Evolutionary conservation across 805 yeast genomes (phyloP), one percentile per base, ranked within the genome.

Genomic region (Vanderwaltozyma verrucispora): DNA sequence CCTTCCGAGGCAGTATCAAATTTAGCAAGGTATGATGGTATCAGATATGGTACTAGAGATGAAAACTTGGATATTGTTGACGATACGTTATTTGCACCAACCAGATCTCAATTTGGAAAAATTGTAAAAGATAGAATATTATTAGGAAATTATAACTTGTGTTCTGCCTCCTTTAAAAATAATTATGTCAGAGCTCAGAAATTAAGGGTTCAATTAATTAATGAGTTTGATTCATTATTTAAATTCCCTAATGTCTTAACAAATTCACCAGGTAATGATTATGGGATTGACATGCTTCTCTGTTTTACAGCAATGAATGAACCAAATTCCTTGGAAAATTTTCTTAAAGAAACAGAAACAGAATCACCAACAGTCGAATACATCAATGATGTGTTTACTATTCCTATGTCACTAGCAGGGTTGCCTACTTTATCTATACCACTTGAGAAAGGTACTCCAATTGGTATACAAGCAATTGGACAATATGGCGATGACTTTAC

Each of bases 1-100:
- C 82, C 96, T 0, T 82, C 96, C 0, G 98, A 92, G 53, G 97
- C 96, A 0, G 79, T 94, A 1, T 89, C 97, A 0, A 92, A 92
- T 53, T 67, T 92, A 34, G 74, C 96, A 1, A 67, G 96, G 24
- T 92, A 72, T 53, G 98, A 92, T 59, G 98, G 98, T 2, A 64
- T 88, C 16, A 67, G 96, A 39, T 92, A 80, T 54, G 97, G 97
- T 0, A 59, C 52, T 38, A 64, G 82, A 28, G 65, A 71, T 1
- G 43, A 46, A 1, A 28, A 33, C 8, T 57, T 55, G 4, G 70
- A 60, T 26, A 51, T 52, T 16, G 53, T 50, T 3, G 58, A 63
- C 18, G 55, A 64, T 43, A 57, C 67, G 23, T 60, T 69, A n/a
- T 75, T 69, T 48, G 69, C 72, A 1, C 62, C 67, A 2, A 82